Conservation (phyloP, 164 flowering plant species). For the Malania oleifera region DNA sequence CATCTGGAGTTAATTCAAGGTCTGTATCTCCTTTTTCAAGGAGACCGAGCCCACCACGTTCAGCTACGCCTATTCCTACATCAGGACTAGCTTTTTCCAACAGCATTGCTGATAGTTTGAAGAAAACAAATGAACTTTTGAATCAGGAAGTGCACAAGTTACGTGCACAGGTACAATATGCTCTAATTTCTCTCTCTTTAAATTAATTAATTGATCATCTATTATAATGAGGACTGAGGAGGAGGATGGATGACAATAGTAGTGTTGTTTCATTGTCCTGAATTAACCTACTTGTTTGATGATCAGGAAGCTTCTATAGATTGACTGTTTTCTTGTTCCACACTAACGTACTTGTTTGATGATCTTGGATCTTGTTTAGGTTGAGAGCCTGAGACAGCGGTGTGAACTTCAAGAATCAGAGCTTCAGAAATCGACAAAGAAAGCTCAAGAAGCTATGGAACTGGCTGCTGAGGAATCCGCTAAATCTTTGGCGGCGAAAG, state of each 20-base stretch:
- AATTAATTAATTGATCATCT: too few species aligned
- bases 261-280: too few species aligned
- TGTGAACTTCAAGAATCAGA: slow-evolving; percentile 2
- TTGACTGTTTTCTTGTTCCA: too few species aligned
- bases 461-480: slow-evolving; percentile 1
- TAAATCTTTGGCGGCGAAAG: not conserved
- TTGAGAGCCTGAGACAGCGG: not conserved
- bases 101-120: slow-evolving; percentile 5
- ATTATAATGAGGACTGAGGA: too few species aligned
- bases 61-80: not conserved
- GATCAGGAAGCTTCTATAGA: too few species aligned
- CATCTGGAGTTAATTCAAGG: slow-evolving; percentile 4
- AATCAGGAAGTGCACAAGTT: not conserved
- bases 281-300: not conserved
- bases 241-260: too few species aligned
- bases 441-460: not conserved
- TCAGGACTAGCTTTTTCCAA: not conserved
- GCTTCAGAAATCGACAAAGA: not conserved
- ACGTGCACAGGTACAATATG: slow-evolving; percentile 6
- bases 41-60: slow-evolving; percentile 3
- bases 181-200: too few species aligned
- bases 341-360: too few species aligned
- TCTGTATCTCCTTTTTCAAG: slow-evolving; percentile 6
- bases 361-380: not conserved
- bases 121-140: slow-evolving; percentile 4